These are phyloP conservation scores for Solanum hybrid DNA, from an alignment of 305 asterid species.

Conservation along the genomic window DNA sequence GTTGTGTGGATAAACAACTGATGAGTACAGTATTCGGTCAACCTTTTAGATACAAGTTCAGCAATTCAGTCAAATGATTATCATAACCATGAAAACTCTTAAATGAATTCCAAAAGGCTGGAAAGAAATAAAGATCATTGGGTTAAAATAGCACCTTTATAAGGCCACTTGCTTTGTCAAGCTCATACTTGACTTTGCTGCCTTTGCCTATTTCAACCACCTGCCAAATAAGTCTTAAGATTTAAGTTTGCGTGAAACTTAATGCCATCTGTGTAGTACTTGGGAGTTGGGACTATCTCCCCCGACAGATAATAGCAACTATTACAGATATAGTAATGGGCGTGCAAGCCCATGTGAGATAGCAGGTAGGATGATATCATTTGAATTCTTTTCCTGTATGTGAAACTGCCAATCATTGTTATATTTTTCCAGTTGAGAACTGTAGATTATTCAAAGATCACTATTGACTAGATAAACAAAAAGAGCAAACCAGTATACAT, in stretches of 20 bases:
- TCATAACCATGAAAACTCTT: not conserved
- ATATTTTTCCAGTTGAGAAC: not conserved
- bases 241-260: not conserved
- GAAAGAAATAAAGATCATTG: not conserved
- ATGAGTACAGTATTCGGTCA: constrained; percentile 81
- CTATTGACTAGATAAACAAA: not conserved
- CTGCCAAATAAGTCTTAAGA: constrained; percentile 28
- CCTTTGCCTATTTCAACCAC: constrained; percentile 89
- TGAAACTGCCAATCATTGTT: not conserved
- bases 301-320: not conserved
- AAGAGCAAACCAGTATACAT: not conserved
- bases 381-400: not conserved
- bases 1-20: constrained; percentile 93
- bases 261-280: not conserved
- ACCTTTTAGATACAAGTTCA: constrained; percentile 31
- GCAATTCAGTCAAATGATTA: not conserved
- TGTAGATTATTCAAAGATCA: not conserved
- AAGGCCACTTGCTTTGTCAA: constrained; percentile 82
- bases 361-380: not conserved
- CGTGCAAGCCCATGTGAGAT: not conserved
- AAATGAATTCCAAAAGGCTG: not conserved
- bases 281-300: not conserved
- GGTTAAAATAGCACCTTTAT: constrained; percentile 45
- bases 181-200: constrained; percentile 93
- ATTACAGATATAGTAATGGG: not conserved